Evolutionary conservation across 371 early-diverging fungal genomes (phyloP).

Genomic region (Saksenaea oblongispora): DNA sequence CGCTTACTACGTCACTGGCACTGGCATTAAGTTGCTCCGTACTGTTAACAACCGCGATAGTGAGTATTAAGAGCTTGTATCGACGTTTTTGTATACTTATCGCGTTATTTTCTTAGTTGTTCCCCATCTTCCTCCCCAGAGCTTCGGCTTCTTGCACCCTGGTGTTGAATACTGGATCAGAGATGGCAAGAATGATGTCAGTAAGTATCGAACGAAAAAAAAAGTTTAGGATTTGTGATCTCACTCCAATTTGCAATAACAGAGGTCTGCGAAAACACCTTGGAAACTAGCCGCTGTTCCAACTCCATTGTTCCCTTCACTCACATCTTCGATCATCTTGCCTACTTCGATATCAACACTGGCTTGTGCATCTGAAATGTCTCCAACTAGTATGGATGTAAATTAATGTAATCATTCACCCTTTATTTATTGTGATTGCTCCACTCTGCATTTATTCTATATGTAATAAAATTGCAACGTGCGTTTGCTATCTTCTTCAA

Average conservation of each 20-base stretch:
- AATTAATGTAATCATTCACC: background rate
- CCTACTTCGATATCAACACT: background rate
- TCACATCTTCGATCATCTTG: slow-evolving; percentile 9
- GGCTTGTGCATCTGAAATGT: background rate
- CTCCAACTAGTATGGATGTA: background rate
- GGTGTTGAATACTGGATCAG: slow-evolving; percentile 24
- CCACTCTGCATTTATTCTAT: no score
- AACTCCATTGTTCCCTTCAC: slow-evolving; percentile 26
- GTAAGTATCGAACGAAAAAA: slow-evolving; percentile 7
- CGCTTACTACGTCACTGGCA: slow-evolving; percentile 26
- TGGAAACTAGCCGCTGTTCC: slow-evolving; percentile 16
- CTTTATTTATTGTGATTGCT: background rate
- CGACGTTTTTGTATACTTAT: background rate
- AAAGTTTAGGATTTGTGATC: background rate
- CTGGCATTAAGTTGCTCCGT: slow-evolving; percentile 18
- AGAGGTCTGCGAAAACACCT: slow-evolving; percentile 17
- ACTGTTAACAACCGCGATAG: slow-evolving; percentile 20
- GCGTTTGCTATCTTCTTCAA: no score
- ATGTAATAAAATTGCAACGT: no score
- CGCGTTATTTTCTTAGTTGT: slow-evolving; percentile 8
- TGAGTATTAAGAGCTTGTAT: background rate
- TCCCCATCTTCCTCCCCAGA: slow-evolving; percentile 21
- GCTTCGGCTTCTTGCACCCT: slow-evolving; percentile 20
- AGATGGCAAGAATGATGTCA: slow-evolving; percentile 2
- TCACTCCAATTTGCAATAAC: background rate